Conservation (phyloP, 768 basidiomycete genomes). For the Mycena olivaceomarginata region DNA sequence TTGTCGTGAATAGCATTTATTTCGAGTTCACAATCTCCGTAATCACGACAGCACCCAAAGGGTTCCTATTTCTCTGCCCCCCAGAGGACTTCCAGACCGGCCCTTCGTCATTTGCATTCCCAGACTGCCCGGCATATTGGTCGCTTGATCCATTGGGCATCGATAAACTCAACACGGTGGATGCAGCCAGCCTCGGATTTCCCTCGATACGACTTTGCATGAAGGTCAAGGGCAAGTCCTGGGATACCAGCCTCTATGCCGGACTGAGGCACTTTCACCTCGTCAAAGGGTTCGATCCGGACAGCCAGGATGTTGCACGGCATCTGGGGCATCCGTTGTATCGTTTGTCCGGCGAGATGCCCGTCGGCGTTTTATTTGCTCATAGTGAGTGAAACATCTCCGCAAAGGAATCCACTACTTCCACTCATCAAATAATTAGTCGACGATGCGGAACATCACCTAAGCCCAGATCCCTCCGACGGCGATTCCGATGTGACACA, state of each 20-base stretch:
- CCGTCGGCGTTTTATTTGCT: not conserved
- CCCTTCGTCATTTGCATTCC: not conserved
- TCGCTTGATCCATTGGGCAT: slow-evolving; percentile 5
- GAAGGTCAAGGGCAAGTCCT: not conserved
- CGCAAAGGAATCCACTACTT: no score
- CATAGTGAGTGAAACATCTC: not conserved
- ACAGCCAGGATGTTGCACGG: slow-evolving; percentile 18
- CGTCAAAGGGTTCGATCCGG: slow-evolving; percentile 29
- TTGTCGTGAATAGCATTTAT: no score
- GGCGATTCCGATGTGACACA: no score
- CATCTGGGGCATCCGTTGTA: slow-evolving; percentile 10
- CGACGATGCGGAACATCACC: no score
- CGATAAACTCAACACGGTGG: no score
- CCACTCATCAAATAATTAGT: no score
- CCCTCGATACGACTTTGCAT: not conserved
- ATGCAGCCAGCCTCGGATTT: not conserved
- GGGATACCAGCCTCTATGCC: not conserved
- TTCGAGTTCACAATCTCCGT: no score
- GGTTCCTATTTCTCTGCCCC: slow-evolving; percentile 24
- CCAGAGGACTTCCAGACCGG: not conserved
- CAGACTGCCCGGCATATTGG: slow-evolving; percentile 13
- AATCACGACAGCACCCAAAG: not conserved
- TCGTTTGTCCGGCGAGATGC: not conserved
- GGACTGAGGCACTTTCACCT: slow-evolving; percentile 22
- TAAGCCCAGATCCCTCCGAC: no score